Conservation (phyloP, 257 asterid species). For the Nicotiana tomentosiformis region DNA sequence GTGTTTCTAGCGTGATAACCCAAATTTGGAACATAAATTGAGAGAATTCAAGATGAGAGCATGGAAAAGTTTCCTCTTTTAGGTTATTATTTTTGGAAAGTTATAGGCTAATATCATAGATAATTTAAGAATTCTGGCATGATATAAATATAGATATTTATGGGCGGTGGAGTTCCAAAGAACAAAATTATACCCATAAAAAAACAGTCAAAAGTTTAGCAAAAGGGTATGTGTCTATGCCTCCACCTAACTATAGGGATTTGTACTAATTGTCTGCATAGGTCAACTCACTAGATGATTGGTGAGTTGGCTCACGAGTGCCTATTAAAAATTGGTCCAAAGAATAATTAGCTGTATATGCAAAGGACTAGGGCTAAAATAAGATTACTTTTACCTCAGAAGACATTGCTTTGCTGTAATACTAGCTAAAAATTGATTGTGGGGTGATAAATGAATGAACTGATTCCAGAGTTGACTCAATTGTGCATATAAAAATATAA, state of each 20-base stretch:
- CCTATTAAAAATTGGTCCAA: neutral
- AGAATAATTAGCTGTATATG: constrained; percentile 4
- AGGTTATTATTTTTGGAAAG: too few species aligned
- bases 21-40: too few species aligned
- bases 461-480: constrained; percentile 1
- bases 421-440: neutral
- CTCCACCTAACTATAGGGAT: neutral
- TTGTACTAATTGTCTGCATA: neutral
- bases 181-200: too few species aligned
- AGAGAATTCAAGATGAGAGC: too few species aligned
- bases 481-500: neutral
- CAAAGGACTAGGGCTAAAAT: neutral
- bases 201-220: neutral
- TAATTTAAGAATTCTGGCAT: too few species aligned
- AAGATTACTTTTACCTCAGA: neutral
- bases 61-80: too few species aligned
- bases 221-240: neutral
- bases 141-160: too few species aligned
- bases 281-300: constrained; percentile 10
- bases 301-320: constrained; percentile 1
- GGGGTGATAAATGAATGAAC: constrained; percentile 10
- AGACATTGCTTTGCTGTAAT: neutral
- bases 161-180: too few species aligned
- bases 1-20: too few species aligned
- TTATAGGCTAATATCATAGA: too few species aligned